Evolutionary conservation across 148 eudicot species (phyloP), one percentile per base, ranked within the genome.

Genomic region (Gaultheria prostrata): DNA sequence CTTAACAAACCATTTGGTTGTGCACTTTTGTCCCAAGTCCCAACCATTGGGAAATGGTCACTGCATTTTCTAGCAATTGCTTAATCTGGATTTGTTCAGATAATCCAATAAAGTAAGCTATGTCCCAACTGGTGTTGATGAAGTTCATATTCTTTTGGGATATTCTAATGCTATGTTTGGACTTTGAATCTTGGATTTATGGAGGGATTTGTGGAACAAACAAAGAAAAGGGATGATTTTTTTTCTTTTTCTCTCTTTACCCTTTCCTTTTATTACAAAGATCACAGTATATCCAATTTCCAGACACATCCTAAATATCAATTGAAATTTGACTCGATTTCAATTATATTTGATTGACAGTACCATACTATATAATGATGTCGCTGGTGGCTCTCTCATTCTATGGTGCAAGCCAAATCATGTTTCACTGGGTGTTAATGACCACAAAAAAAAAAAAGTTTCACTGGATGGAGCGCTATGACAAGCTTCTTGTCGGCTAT

Each of bases 351-450:
- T 70, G 50, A 63, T 78, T 77, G 90, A 92, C 93, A 96, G 98
- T 85, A 94, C 98, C 0, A 90, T 96, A 79, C 90, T 93, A 4
- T 35, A 98, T 94, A 86, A 96, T 96, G 99, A 94, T 97, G 15
- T 93, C 95, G 26, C 83, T 94, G 85, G 99, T 96, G 82, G 99
- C 99, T 43, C 94, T 96, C 82, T 96, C 99, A n/a, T 96, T 90
- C 89, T 96, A 96, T 9, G 98, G 97, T 76, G 99, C 99, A 30
- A 96, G 98, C 88, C 99, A 96, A 85, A 89, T 96, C 71, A 96
- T 94, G 87, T 94, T 94, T 80, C 99, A 94, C 79, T 94, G 99
- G 98, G 93, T 96, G 86, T n/a, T n/a, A n/a, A n/a, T n/a, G n/a
- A n/a, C n/a, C n/a, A n/a, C n/a, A n/a, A n/a, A n/a, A n/a, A n/a